A percentile compares a stretch with the other conserved stretches of the same genome.
Evolutionary conservation across 192 early-diverging fungal species (phyloP).

Genomic region (Umbelopsis isabellina): DNA sequence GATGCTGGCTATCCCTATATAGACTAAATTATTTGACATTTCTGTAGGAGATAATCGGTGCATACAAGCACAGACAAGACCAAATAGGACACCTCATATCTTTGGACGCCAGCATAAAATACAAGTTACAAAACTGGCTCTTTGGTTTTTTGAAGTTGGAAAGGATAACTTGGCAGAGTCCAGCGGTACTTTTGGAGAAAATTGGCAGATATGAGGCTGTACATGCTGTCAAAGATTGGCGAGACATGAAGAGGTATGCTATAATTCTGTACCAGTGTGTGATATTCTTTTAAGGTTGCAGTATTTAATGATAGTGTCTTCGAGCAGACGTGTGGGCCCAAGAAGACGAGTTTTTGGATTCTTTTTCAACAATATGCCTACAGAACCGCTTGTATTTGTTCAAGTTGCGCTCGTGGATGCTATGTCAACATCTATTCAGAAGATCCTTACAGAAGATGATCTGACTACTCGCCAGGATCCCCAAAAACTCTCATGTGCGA

Average conservation of each 20-base stretch:
- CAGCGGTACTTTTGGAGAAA: slow-evolving; percentile 82
- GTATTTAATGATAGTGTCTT: not conserved
- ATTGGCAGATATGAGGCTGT: slow-evolving; percentile 88
- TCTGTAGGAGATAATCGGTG: not conserved
- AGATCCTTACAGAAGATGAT: slow-evolving; percentile 37
- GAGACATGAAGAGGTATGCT: slow-evolving; percentile 77
- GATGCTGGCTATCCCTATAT: too few relatives aligned
- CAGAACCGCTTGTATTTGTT: slow-evolving; percentile 89
- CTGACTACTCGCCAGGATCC: slow-evolving; percentile 3
- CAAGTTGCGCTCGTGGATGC: slow-evolving; percentile 76
- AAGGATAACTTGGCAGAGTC: slow-evolving; percentile 82
- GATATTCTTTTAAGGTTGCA: too few relatives aligned
- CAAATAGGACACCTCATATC: slow-evolving; percentile 53
- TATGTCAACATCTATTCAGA: slow-evolving; percentile 70
- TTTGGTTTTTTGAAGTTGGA: slow-evolving; percentile 78
- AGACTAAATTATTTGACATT: not conserved
- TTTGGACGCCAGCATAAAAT: slow-evolving; percentile 68
- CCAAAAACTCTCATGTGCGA: slow-evolving; percentile 63
- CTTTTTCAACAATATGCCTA: slow-evolving; percentile 75
- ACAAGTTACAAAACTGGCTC: slow-evolving; percentile 76
- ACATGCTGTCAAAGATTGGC: slow-evolving; percentile 80
- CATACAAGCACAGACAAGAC: slow-evolving; percentile 29
- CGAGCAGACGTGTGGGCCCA: slow-evolving; percentile 47
- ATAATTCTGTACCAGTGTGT: not conserved
- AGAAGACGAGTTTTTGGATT: slow-evolving; percentile 85